phyloP scores from a whole-genome alignment of 306 rosid species.

The Canavalia gladiata region DNA sequence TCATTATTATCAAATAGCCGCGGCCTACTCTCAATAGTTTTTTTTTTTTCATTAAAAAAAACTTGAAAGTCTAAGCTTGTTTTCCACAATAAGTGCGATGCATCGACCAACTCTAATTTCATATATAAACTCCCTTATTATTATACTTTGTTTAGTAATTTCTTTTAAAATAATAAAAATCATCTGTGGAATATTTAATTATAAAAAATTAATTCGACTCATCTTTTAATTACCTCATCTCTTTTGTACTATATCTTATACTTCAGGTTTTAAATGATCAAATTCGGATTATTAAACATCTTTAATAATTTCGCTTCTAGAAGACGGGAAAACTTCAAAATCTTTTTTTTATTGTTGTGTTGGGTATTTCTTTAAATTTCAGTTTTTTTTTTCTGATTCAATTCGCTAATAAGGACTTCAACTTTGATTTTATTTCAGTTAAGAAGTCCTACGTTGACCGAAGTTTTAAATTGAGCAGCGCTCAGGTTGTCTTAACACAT shows the following conservation, averaged over 20 bases:
- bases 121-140: neutral
- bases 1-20: conserved; percentile 3
- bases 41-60: neutral
- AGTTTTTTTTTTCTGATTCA: neutral
- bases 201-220: neutral
- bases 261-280: neutral
- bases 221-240: neutral
- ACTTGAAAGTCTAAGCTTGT: conserved; percentile 8
- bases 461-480: neutral
- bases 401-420: conserved; percentile 20
- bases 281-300: neutral
- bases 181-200: neutral
- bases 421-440: conserved; percentile 38
- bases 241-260: neutral
- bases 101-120: neutral
- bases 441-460: conserved; percentile 33
- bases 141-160: neutral
- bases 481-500: neutral
- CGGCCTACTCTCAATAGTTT: neutral
- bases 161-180: neutral
- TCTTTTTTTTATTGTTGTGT: conserved; percentile 1
- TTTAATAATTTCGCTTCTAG: conserved; percentile 40
- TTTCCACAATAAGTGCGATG: neutral
- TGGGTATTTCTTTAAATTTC: neutral
- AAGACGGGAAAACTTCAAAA: conserved; percentile 36